Base-by-base conservation (phyloP, 2,329 filamentous ascomycete genomes). In the Aspergillus melleus region DNA sequence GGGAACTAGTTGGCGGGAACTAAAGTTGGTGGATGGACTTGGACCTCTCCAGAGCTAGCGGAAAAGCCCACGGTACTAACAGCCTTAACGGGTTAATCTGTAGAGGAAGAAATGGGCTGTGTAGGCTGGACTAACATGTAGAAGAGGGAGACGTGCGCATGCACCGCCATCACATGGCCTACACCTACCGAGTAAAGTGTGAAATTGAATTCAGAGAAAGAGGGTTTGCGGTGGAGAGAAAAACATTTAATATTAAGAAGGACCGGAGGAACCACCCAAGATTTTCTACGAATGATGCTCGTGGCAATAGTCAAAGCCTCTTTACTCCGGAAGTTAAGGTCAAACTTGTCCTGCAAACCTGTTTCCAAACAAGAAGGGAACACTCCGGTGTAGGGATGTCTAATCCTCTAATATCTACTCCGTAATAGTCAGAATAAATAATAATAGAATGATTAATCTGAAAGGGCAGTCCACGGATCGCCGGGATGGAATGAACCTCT, bases 401-500 rank as follows among this genome's bases (percentile, higher is more conserved):
- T 22, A 22, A 22, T 22, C 22, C 22, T 22, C 22, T 22, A 22
- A 22, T 22, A 22, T 22, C 22, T 22, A 22, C 22, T 22, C 22
- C 3, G 32, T 11, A 36, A 36, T 36, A 14, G 6, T 39, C n/a
- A n/a, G n/a, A n/a, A n/a, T n/a, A n/a, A 42, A 42, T n/a, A 42
- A n/a, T 42, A 42, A n/a, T 42, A n/a, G 6, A 42, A 42, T n/a
- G 2, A 16, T n/a, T 42, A 42, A 42, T 6, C 1, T 6, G 14
- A 42, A n/a, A 30, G 20, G 9, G 30, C 24, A 29, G 19, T 20
- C 36, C 26, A 42, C 57, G 57, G 57, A 59, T 59, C 57, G 57
- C 52, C 57, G 57, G 26, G 57, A 55, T 55, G 30, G 36, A 14
- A 42, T 42, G 36, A 42, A 42, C 36, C 57, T 59, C 52, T 52